Conservation (phyloP, 805 yeast genomes). For the Maudiozyma barnettii region DNA sequence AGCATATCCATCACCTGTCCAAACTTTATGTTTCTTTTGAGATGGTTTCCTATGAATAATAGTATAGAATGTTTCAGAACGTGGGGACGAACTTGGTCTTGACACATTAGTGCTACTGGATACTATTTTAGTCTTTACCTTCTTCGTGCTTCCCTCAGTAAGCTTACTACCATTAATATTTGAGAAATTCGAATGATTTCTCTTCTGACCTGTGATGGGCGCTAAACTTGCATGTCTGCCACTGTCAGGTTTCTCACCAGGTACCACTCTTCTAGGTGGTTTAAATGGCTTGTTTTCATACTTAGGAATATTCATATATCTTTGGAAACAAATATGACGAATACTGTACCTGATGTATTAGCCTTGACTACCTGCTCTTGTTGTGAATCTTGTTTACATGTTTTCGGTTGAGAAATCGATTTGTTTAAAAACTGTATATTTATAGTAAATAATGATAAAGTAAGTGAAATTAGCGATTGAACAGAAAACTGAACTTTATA, state of each 20-base stretch:
- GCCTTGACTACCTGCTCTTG: too few species aligned
- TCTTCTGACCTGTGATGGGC: background rate
- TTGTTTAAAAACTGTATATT: too few species aligned
- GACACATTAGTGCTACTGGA: background rate
- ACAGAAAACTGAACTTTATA: too few species aligned
- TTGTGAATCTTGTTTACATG: too few species aligned
- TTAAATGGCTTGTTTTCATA: conserved; percentile 42
- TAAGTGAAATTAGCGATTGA: too few species aligned
- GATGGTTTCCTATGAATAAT: conserved; percentile 66
- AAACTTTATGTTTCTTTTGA: conserved; percentile 72
- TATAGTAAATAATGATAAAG: too few species aligned
- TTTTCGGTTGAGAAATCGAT: too few species aligned
- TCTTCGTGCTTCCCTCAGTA: background rate
- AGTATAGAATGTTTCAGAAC: conserved; percentile 9
- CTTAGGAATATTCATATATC: conserved; percentile 18
- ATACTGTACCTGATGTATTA: too few species aligned
- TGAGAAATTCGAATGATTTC: background rate
- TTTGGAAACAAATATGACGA: too few species aligned
- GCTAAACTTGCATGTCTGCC: background rate
- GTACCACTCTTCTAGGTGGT: conserved; percentile 34
- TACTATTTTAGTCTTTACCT: background rate
- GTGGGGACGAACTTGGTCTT: background rate
- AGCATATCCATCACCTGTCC: conserved; percentile 88
- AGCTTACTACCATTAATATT: background rate
- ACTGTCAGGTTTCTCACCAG: background rate